Base-by-base conservation (phyloP, 495 filamentous ascomycete genomes). In the Penicillium roqueforti region DNA sequence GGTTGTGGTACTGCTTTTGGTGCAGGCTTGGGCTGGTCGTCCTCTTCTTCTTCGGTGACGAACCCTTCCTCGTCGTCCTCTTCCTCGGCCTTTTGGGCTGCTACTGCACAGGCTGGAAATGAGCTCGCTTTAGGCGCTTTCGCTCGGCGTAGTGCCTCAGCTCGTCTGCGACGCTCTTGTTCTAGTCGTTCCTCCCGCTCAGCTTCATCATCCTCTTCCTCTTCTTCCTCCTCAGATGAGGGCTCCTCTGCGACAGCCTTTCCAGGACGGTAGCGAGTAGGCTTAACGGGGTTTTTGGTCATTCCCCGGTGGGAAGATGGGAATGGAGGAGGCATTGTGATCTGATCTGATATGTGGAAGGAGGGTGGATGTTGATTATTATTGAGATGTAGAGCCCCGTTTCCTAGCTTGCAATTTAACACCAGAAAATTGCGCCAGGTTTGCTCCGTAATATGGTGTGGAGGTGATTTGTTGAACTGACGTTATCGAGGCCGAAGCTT, bases 281-380 rank as follows among this genome's bases (percentile, higher is more conserved):
- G 88, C 60, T 84, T 85, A 55, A 87, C 70, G 4, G 89, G 91
- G 67, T 98, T 96, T 39, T 90, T 90, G 60, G 92, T 97, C 92
- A 98, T 97, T 55, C 88, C 86, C 73, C 91, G 92, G 48, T 73
- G 68, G n/a, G 62, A 54, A 49, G 73, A 72, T 25, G 72, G 71
- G 32, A 76, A 65, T 8, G 71, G 73, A 48, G 74, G 75, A 59
- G 90, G 86, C 91, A 96, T 96, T 47, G 11, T 57, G 26, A 49
- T 60, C 76, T 74, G 47, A 48, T 55, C 25, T 22, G 36, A 47
- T 37, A 23, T 2, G 19, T 9, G 16, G 16, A 32, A 22, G 37
- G 47, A 11, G 20, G 18, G 13, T 2, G 23, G 26, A 16, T 36
- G 41, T 29, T 3, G 18, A 14, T 18, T 11, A 25, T 29, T 2